phyloP scores from a whole-genome alignment of 208 protist genomes.

The Acanthamoeba healyi region DNA sequence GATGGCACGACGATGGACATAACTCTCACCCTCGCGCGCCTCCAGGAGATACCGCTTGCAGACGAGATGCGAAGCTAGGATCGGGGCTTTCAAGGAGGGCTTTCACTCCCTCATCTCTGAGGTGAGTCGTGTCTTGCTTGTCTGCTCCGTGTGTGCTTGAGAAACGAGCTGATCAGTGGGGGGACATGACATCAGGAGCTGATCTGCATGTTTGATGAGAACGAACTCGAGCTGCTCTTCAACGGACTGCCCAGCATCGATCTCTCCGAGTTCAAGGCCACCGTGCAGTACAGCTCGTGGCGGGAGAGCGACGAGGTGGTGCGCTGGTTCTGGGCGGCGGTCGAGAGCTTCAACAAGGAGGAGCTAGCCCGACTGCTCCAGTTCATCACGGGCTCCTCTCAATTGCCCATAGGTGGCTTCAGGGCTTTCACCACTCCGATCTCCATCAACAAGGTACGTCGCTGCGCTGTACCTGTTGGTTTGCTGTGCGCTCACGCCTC shows the following conservation, averaged over 20 bases:
- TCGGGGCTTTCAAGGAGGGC: constrained; percentile 84
- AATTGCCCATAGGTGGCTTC: constrained; percentile 86
- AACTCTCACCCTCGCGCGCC: not conserved
- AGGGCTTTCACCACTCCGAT: constrained; percentile 40
- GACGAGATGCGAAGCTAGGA: constrained; percentile 66
- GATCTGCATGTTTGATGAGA: constrained; percentile 84
- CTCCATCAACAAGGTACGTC: constrained; percentile 40
- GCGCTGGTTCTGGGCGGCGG: constrained; percentile 83
- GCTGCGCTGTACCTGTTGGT: not conserved
- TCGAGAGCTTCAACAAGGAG: constrained; percentile 81
- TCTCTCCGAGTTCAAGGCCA: constrained; percentile 72
- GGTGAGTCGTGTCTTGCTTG: too few relatives aligned
- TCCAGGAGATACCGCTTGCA: not conserved
- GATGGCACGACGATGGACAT: not conserved
- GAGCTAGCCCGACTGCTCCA: constrained; percentile 83
- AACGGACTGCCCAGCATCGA: constrained; percentile 85
- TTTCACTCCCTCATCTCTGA: constrained; percentile 83
- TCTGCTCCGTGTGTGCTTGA: too few relatives aligned
- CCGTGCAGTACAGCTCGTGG: constrained; percentile 58
- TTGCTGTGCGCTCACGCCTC: not conserved
- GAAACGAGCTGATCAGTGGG: not conserved
- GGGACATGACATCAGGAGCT: constrained; percentile 79
- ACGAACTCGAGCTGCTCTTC: constrained; percentile 88
- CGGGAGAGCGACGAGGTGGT: constrained; percentile 73
- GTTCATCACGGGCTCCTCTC: constrained; percentile 87